Conservation (phyloP, 371 early-diverging fungal genomes). For the Encephalitozoon romaleae region DNA sequence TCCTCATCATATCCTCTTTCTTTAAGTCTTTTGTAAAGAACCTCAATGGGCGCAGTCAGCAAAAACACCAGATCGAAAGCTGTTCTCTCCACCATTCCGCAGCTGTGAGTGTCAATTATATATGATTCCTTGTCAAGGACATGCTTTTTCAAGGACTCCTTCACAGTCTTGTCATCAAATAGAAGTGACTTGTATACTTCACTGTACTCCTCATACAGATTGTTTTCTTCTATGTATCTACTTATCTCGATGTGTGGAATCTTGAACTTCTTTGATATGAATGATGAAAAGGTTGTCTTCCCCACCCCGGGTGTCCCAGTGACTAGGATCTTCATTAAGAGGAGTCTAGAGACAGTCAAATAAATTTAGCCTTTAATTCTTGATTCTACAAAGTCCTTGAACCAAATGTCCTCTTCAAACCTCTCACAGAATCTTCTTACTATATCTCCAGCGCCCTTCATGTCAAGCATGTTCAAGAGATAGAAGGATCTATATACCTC, state of each 20-base stretch:
- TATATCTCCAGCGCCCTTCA: conserved; percentile 18
- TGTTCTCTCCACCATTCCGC: conserved; percentile 30
- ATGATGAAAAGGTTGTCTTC: conserved; percentile 79
- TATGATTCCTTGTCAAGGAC: conserved; percentile 28
- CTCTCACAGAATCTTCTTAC: background rate
- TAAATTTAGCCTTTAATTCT: background rate
- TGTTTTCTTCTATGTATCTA: conserved; percentile 71
- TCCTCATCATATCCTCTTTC: conserved; percentile 72
- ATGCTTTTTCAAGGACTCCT: conserved; percentile 34
- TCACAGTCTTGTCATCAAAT: conserved; percentile 78
- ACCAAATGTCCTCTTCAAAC: background rate
- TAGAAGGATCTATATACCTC: conserved; percentile 40
- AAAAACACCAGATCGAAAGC: conserved; percentile 90
- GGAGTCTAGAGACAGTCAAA: background rate
- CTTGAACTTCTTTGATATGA: conserved; percentile 66
- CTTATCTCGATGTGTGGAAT: conserved; percentile 75
- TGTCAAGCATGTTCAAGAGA: conserved; percentile 34
- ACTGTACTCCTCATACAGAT: conserved; percentile 74
- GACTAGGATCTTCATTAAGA: conserved; percentile 71
- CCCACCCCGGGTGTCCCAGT: conserved; percentile 95
- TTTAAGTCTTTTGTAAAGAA: conserved; percentile 72
- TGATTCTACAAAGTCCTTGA: background rate
- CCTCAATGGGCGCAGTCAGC: conserved; percentile 68
- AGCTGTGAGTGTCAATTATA: conserved; percentile 60
- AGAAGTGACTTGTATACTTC: conserved; percentile 76